A percentile compares a stretch with the other conserved stretches of the same genome.
phyloP scores from a whole-genome alignment of 495 filamentous ascomycete species.

The Daldinia caldariorum region DNA sequence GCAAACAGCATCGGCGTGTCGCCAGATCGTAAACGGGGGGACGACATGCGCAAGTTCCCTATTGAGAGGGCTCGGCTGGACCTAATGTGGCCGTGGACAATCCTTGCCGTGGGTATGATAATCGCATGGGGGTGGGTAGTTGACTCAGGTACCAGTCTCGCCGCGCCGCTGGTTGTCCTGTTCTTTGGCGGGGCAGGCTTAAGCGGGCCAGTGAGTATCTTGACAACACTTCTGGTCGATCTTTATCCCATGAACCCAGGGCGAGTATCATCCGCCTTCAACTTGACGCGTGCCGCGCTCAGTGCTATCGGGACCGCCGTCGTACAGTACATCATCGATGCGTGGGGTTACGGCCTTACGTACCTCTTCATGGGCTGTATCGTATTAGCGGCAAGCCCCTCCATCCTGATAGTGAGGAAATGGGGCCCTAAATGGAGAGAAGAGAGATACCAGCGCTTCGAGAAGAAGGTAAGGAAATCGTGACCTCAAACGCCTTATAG shows the following conservation, averaged over 20 bases:
- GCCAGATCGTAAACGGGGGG: slow-evolving; percentile 1
- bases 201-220: not conserved
- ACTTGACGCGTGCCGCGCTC: slow-evolving; percentile 11
- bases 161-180: not conserved
- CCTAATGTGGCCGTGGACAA: slow-evolving; percentile 8
- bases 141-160: not conserved
- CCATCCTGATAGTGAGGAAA: slow-evolving; percentile 8
- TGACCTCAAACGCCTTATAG: not conserved
- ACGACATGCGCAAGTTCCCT: slow-evolving; percentile 9
- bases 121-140: slow-evolving; percentile 13
- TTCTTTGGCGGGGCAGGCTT: slow-evolving; percentile 11
- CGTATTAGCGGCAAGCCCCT: slow-evolving; percentile 12
- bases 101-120: not conserved
- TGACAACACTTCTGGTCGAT: slow-evolving; percentile 15
- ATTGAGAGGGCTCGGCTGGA: slow-evolving; percentile 10
- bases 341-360: slow-evolving; percentile 14
- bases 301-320: slow-evolving; percentile 12
- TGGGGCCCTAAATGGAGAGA: slow-evolving; percentile 20
- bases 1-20: slow-evolving; percentile 5
- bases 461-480: not conserved
- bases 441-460: slow-evolving; percentile 13
- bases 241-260: slow-evolving; percentile 19
- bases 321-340: slow-evolving; percentile 18
- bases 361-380: slow-evolving; percentile 15
- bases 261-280: slow-evolving; percentile 7